Conservation (phyloP, 257 asterid species). For the Solanum piurae region DNA sequence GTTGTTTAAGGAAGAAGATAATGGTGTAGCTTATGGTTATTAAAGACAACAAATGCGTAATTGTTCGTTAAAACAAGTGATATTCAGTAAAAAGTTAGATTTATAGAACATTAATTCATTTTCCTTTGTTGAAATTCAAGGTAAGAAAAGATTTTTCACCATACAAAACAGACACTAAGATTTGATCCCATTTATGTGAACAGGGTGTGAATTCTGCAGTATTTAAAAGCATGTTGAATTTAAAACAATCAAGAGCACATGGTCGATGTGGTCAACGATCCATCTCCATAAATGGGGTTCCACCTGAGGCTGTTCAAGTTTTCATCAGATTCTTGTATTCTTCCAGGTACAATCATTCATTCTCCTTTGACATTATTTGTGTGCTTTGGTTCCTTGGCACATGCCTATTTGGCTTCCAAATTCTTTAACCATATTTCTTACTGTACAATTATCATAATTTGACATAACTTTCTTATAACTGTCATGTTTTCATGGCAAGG, state of each 20-base stretch:
- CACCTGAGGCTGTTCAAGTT: conserved; percentile 64
- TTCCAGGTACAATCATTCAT: conserved; percentile 42
- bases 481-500: not conserved
- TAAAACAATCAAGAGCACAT: conserved; percentile 13
- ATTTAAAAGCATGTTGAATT: conserved; percentile 41
- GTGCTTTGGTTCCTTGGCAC: not conserved
- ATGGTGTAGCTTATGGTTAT: not conserved
- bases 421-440: not conserved
- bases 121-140: not conserved
- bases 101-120: not conserved
- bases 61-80: not conserved
- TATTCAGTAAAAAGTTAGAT: not conserved
- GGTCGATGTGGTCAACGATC: conserved; percentile 20
- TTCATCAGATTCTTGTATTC: conserved; percentile 72
- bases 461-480: not conserved
- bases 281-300: conserved; percentile 62
- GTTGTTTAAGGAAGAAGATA: not conserved
- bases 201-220: conserved; percentile 83
- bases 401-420: not conserved
- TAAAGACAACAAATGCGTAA: not conserved
- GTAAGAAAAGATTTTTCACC: not conserved
- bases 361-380: not conserved
- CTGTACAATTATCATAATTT: not conserved
- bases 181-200: not conserved
- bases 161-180: not conserved